Conservation (phyloP, 805 yeast genomes). For the Jamesozyma lodderae region DNA sequence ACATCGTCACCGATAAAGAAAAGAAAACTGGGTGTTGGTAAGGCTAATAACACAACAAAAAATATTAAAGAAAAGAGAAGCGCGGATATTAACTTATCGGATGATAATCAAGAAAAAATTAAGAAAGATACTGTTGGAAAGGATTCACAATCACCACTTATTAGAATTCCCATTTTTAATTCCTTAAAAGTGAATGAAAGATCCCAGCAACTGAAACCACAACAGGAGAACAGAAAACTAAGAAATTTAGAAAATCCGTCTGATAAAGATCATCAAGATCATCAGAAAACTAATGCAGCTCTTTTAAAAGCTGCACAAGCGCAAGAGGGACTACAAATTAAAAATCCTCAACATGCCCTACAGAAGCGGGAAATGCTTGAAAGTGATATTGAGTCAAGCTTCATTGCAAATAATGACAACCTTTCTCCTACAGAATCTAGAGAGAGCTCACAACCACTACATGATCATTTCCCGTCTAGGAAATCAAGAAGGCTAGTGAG, state of each 20-base stretch:
- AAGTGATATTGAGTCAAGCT: no score
- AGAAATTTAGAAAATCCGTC: no score
- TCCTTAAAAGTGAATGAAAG: slow-evolving; percentile 7
- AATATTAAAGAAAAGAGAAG: background rate
- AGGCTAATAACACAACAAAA: background rate
- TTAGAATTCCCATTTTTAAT: slow-evolving; percentile 19
- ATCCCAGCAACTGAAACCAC: no score
- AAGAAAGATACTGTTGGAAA: background rate
- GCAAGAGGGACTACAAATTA: background rate
- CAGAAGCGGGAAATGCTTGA: background rate
- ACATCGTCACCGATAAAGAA: background rate
- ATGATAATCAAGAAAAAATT: background rate
- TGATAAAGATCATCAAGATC: no score
- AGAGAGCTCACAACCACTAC: slow-evolving; percentile 10
- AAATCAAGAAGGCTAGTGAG: slow-evolving; percentile 16
- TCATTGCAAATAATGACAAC: no score
- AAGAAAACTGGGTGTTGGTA: background rate
- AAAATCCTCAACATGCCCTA: background rate
- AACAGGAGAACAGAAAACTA: no score
- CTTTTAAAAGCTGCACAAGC: background rate
- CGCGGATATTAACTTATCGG: background rate
- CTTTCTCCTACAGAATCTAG: no score
- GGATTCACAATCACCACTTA: slow-evolving; percentile 1
- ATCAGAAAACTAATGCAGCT: no score
- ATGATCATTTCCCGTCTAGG: slow-evolving; percentile 14